These are phyloP conservation scores for Zygotorulaspora mrakii DNA, from an alignment of 1,139 yeast species.

Conservation along the genomic window DNA sequence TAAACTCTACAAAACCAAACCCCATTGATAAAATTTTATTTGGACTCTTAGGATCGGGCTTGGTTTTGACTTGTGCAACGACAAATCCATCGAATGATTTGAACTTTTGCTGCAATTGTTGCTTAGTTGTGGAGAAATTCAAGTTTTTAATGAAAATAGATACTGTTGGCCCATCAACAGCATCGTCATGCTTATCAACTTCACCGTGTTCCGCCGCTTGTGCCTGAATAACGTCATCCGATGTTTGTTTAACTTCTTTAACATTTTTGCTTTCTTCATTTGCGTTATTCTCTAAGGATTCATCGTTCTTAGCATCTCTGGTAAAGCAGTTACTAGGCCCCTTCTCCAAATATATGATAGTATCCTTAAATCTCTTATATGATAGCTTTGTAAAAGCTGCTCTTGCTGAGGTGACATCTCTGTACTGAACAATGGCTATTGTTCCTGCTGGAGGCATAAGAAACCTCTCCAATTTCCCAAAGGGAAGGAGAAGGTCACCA, in stretches of 20 bases:
- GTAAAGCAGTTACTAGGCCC: constrained; percentile 84
- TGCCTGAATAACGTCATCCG: constrained; percentile 44
- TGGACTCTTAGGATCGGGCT: constrained; percentile 76
- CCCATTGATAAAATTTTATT: constrained; percentile 84
- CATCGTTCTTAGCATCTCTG: constrained; percentile 45
- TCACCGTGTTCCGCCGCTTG: constrained; percentile 26
- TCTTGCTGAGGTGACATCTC: constrained; percentile 80
- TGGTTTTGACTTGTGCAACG: constrained; percentile 78
- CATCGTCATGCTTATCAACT: constrained; percentile 44
- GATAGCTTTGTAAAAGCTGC: constrained; percentile 86
- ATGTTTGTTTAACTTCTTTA: constrained; percentile 45
- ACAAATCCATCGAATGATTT: constrained; percentile 73
- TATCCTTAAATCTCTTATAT: constrained; percentile 79
- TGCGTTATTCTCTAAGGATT: constrained; percentile 30
- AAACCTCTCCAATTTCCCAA: constrained; percentile 75
- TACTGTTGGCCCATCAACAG: constrained; percentile 63
- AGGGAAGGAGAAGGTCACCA: constrained; percentile 72
- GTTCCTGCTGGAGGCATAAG: constrained; percentile 97
- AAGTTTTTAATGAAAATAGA: constrained; percentile 89
- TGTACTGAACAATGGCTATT: constrained; percentile 89
- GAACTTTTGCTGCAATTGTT: constrained; percentile 58
- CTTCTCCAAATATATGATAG: constrained; percentile 84
- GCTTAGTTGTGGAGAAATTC: constrained; percentile 72
- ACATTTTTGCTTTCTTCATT: constrained; percentile 38
- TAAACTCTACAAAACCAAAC: constrained; percentile 92